Base-by-base conservation (phyloP, 495 filamentous ascomycete species). In the Lophiotrema nucula region DNA sequence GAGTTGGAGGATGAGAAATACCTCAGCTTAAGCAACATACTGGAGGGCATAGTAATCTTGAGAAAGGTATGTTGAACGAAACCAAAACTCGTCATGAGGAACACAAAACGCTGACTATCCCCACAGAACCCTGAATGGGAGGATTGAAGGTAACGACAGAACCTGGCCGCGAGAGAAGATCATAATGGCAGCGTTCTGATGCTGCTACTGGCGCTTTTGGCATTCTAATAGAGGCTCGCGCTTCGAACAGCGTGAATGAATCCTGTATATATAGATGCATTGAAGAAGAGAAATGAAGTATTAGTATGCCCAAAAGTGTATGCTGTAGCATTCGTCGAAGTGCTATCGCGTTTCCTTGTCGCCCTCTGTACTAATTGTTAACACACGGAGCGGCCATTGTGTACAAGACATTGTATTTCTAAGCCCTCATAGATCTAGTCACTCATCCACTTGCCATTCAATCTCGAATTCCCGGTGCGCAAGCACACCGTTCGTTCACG, bases 1-100 rank as follows among this genome's bases (percentile, higher is more conserved):
- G 93, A 99, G 77, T 73, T 99, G 46, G 93, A 99, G 72, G 95
- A 97, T 68, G 93, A 99, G 77, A 84, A 97, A 73, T 99, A 97
- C 66, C 85, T 97, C 51, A 87, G 86, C 72, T 76, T 97, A 62
- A 92, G 84, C 64, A 92, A 83, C 77, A 95, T 84, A 43, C 77
- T 99, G 38, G 93, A 99, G 77, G 95, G 95, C 15, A 76, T 99
- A 62, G 91, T 96, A 24, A 96, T 99, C 69, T 77, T 99, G 73
- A 87, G 88, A 80, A 96, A 97, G 88, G 93, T 96, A 82, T 73
- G 74, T 58, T 21, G 33, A n/a, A n/a, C 24, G 12, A 1, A 33
- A 18, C 25, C 25, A 25, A 12, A 24, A 13, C 28, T 41, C 2
- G 25, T 5, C 19, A n/a, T 15, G 4, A 22, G 28, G n/a, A 5